Conservation (phyloP, 495 filamentous ascomycete species). For the Penicillium roqueforti region DNA sequence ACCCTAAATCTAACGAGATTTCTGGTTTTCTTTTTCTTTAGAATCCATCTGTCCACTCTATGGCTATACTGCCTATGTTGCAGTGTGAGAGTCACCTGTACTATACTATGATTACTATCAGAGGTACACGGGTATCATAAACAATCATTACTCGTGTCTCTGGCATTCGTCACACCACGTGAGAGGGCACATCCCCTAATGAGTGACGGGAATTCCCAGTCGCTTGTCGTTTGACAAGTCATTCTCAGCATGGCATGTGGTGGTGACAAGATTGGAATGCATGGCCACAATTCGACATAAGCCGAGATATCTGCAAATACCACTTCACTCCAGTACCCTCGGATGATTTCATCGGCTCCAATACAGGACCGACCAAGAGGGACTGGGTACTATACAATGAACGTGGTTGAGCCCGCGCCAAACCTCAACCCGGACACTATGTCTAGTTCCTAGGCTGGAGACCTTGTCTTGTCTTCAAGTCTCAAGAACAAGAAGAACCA, state of each 20-base stretch:
- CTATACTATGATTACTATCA: not conserved
- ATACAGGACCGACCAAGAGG: not conserved
- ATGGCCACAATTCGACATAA: not conserved
- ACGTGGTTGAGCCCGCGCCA: not conserved
- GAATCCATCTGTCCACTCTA: not conserved
- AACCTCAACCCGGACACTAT: not conserved
- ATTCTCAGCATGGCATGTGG: not conserved
- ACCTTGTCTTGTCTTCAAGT: not conserved
- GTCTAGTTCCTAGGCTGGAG: not conserved
- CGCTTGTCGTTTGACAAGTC: not conserved
- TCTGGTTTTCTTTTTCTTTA: not conserved
- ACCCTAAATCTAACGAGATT: not conserved
- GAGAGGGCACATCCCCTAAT: not conserved
- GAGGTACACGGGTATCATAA: not conserved
- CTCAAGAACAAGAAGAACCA: constrained; percentile 12
- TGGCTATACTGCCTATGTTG: too few relatives aligned
- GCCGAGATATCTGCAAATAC: not conserved
- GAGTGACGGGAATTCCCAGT: not conserved
- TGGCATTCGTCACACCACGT: not conserved
- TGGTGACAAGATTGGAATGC: not conserved
- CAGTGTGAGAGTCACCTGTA: too few relatives aligned
- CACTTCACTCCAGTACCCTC: not conserved
- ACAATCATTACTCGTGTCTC: constrained; percentile 6
- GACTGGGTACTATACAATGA: not conserved
- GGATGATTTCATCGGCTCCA: not conserved